phyloP scores from a whole-genome alignment of 106 monocot genomes.

The Narthecium ossifragum region DNA sequence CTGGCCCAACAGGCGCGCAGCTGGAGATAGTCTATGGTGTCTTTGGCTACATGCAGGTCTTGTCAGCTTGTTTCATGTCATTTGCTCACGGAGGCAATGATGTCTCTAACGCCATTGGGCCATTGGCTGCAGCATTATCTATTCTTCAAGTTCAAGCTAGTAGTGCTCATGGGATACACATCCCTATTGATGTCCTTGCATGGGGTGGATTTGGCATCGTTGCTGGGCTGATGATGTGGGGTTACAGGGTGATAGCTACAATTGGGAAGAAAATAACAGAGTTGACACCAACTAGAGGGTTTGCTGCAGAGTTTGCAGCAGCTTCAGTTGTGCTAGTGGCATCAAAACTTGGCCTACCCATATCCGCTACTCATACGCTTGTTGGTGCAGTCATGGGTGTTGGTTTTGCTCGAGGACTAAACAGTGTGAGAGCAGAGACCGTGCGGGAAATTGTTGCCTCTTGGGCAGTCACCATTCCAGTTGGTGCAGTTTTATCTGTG shows the following conservation, averaged over 20 bases:
- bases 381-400: slow-evolving; percentile 98
- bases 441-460: slow-evolving; percentile 82
- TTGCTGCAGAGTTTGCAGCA: slow-evolving; percentile 95
- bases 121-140: slow-evolving; percentile 79
- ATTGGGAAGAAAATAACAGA: slow-evolving; percentile 98
- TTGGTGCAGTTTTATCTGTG: slow-evolving; percentile 67
- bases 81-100: slow-evolving; percentile 97
- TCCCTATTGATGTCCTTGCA: slow-evolving; percentile 85
- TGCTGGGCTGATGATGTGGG: slow-evolving; percentile 97
- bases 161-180: slow-evolving; percentile 51
- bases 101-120: slow-evolving; percentile 96
- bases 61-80: slow-evolving; percentile 99
- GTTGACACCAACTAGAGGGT: slow-evolving; percentile 91
- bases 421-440: slow-evolving; percentile 74
- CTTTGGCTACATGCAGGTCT: slow-evolving; percentile 95
- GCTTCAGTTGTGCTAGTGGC: slow-evolving; percentile 90
- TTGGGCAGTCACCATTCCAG: slow-evolving; percentile 90
- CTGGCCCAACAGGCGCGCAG: slow-evolving; percentile 89
- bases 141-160: slow-evolving; percentile 63
- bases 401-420: slow-evolving; percentile 86
- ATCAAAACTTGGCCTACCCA: slow-evolving; percentile 88
- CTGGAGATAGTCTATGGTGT: slow-evolving; percentile 92
- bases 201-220: slow-evolving; percentile 99
- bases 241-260: slow-evolving; percentile 90
- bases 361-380: slow-evolving; percentile 97